These are phyloP conservation scores for Phaeolepiota aurea DNA, from an alignment of 768 basidiomycete genomes.

Conservation along the genomic window DNA sequence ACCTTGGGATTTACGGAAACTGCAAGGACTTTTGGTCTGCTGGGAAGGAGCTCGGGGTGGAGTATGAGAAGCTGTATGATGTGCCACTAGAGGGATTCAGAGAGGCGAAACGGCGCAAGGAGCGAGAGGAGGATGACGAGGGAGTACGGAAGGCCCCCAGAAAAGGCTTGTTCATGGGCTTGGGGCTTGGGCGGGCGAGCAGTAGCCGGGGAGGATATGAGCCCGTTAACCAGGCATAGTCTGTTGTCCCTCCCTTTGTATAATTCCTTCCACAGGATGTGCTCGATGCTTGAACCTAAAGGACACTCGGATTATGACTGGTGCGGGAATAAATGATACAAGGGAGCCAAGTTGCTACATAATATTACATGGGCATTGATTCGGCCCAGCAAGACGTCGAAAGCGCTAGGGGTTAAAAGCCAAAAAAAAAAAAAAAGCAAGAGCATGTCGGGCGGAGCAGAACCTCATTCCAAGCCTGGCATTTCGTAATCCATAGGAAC, in stretches of 20 bases:
- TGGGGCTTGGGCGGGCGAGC: conserved; percentile 39
- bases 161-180: conserved; percentile 49
- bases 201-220: conserved; percentile 54
- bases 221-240: conserved; percentile 53
- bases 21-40: conserved; percentile 94
- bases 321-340: no score
- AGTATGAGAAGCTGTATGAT: conserved; percentile 86
- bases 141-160: conserved; percentile 23
- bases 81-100: conserved; percentile 80
- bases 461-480: conserved; percentile 27
- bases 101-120: conserved; percentile 58
- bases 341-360: no score
- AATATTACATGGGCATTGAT: no score
- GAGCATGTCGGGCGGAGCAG: background rate
- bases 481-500: conserved; percentile 72
- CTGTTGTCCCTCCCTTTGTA: background rate
- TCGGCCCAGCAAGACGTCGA: no score
- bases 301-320: no score
- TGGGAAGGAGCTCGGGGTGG: conserved; percentile 79
- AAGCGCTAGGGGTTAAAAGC: no score
- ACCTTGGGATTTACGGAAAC: conserved; percentile 68
- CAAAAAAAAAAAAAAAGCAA: background rate
- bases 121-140: conserved; percentile 55
- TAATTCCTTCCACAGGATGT: no score
- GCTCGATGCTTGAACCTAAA: no score